These are phyloP conservation scores for Aspergillus campestris DNA, from an alignment of 495 filamentous ascomycete species.

Conservation along the genomic window DNA sequence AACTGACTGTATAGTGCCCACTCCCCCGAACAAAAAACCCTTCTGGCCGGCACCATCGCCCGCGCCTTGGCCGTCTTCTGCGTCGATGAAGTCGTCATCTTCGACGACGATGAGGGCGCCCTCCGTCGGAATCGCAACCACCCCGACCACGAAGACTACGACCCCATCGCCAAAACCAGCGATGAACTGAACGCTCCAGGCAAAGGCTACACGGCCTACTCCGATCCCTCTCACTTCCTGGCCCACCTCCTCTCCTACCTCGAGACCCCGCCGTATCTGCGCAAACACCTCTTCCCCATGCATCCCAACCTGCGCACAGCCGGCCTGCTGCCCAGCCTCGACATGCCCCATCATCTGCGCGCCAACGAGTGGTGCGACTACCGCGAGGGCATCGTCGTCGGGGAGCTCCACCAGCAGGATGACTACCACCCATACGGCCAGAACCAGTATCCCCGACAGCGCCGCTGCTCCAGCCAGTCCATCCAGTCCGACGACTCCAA, in stretches of 20 bases:
- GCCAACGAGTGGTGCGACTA: conserved; percentile 59
- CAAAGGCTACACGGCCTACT: conserved; percentile 49
- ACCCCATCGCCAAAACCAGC: conserved; percentile 18
- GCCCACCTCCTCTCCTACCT: conserved; percentile 65
- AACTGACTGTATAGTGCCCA: conserved; percentile 31
- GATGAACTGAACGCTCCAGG: conserved; percentile 25
- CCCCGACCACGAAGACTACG: conserved; percentile 9
- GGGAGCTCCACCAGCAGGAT: conserved; percentile 8
- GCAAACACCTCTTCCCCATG: conserved; percentile 57
- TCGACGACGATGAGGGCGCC: conserved; percentile 45
- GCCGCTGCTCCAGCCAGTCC: background rate
- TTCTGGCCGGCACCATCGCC: conserved; percentile 58
- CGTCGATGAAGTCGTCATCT: conserved; percentile 70
- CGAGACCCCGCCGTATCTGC: conserved; percentile 67
- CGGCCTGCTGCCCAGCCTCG: conserved; percentile 58
- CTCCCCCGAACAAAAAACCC: conserved; percentile 56
- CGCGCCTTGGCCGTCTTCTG: conserved; percentile 66
- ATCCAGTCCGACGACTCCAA: background rate
- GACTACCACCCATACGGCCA: background rate
- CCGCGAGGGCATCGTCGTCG: conserved; percentile 58
- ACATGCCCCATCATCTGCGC: conserved; percentile 69
- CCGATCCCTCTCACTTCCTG: conserved; percentile 62
- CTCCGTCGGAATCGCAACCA: conserved; percentile 1
- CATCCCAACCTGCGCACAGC: conserved; percentile 60
- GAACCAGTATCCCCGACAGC: background rate